Evolutionary conservation across 495 filamentous ascomycete genomes (phyloP), one percentile per base, ranked within the genome.

Genomic region (Talaromyces adpressus): DNA sequence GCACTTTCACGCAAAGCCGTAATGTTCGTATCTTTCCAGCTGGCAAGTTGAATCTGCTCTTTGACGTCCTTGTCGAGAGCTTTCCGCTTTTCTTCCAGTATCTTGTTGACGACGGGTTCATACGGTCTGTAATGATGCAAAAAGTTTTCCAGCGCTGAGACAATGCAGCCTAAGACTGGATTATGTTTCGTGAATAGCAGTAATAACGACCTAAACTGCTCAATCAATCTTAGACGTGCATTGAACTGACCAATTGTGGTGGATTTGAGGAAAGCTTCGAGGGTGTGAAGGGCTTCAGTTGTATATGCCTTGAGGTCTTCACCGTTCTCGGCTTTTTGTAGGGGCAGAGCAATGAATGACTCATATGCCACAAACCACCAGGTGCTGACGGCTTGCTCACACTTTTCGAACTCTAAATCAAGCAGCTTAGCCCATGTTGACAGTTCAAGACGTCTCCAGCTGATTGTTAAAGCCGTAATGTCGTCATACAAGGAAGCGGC

Each of bases 341-440:
- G 73, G 0, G 93, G 88, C 36, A 86, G 87, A 4, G 86, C 89
- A 67, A 99, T 81, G 58, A 96, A 84, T 29, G 84, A 89, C 74
- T 96, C 91, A 60, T 96, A 98, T 6, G 93, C 91, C 52, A 97
- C 84, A 69, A 97, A 99, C 91, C 93, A 99, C 93, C 94, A 99
- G 11, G 88, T 87, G 64, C 84, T 85, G 9, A 93, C 92, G 68
- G 91, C 87, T 32, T 89, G 81, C 9, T 86, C 76, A 64, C 85
- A 90, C 66, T 87, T 89, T 65, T 85, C 83, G 14, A 86, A 81
- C 72, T 99, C 94, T 63, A 89, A 82, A 66, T 97, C 91, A 57
- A 99, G 84, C n/a, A 99, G 74, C 41, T 85, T 87, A 20, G 90
- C 87, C 95, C 95, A 99, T 4, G 92, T 95, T 1, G 89, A 86